phyloP scores from a whole-genome alignment of 202 grass and related monocot species.

The Digitaria exilis region DNA sequence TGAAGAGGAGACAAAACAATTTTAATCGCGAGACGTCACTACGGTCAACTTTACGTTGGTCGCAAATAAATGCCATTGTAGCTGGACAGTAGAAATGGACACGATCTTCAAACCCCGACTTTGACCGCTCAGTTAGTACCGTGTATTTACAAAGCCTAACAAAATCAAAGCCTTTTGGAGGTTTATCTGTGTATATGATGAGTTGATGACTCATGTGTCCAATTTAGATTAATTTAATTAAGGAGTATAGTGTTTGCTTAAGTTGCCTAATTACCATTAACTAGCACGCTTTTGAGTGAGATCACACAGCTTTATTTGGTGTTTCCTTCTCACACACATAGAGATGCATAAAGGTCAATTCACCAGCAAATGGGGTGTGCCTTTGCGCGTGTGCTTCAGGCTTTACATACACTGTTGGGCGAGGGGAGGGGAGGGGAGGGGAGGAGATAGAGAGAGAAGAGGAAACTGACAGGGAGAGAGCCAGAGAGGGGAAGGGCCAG shows the following conservation, averaged over 20 bases:
- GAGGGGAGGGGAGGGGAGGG: too few species aligned
- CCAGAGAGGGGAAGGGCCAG: neutral
- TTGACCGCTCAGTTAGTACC: neutral
- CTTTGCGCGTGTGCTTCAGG: slow-evolving; percentile 11
- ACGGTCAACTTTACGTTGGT: neutral
- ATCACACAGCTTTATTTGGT: slow-evolving; percentile 42
- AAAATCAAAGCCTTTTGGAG: neutral
- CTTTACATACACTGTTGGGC: slow-evolving; percentile 43
- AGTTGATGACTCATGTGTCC: neutral
- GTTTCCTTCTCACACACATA: slow-evolving; percentile 39
- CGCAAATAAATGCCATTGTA: neutral
- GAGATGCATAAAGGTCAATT: slow-evolving; percentile 46
- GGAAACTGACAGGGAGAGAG: neutral
- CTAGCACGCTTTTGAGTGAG: neutral
- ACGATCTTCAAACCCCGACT: neutral
- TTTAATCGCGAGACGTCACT: neutral
- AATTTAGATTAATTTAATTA: too few species aligned
- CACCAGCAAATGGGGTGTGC: slow-evolving; percentile 24
- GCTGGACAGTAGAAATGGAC: neutral
- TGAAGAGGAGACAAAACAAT: neutral
- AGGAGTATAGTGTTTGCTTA: too few species aligned
- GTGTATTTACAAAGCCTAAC: neutral
- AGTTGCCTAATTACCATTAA: neutral
- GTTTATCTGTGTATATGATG: neutral
- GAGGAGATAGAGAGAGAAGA: neutral